Percentiles rank a stretch among this genome's conserved stretches.
These are phyloP conservation scores for Diplodia seriata DNA, from an alignment of 2,329 filamentous ascomycete species.

Conservation along the genomic window DNA sequence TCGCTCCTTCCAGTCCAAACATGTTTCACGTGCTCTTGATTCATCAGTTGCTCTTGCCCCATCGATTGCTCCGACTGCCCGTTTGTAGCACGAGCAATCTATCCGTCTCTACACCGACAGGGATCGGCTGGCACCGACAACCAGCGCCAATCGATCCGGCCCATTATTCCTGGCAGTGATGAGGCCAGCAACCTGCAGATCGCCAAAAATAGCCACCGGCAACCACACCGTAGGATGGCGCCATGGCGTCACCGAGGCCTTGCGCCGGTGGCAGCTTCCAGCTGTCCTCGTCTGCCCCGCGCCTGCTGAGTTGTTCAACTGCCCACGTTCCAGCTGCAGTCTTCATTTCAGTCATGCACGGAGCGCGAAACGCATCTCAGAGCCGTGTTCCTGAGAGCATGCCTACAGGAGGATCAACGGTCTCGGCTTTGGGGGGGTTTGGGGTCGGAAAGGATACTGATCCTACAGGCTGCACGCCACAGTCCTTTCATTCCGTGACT, in stretches of 20 bases:
- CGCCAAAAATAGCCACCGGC: conserved; percentile 3
- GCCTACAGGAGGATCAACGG: not conserved
- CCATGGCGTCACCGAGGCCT: not conserved
- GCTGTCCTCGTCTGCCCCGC: too few species aligned
- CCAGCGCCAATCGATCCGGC: too few species aligned
- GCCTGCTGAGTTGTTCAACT: not conserved
- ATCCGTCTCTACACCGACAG: not conserved
- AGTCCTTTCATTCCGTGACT: not conserved
- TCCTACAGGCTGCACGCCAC: not conserved
- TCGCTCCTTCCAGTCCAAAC: too few species aligned
- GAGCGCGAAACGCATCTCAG: too few species aligned
- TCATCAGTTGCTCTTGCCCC: not conserved
- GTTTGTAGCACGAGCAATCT: not conserved
- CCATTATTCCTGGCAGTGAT: not conserved
- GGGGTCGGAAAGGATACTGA: conserved; percentile 10
- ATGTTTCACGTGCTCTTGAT: not conserved
- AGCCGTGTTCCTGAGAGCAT: too few species aligned
- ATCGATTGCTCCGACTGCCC: too few species aligned
- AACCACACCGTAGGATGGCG: not conserved
- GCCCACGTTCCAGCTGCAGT: too few species aligned
- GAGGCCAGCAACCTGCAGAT: not conserved
- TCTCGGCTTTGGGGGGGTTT: conserved; percentile 18
- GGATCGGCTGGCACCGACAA: not conserved
- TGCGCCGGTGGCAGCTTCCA: too few species aligned
- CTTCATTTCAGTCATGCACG: too few species aligned